phyloP scores from a whole-genome alignment of 2,329 filamentous ascomycete species.

The Didymella arachidicola region DNA sequence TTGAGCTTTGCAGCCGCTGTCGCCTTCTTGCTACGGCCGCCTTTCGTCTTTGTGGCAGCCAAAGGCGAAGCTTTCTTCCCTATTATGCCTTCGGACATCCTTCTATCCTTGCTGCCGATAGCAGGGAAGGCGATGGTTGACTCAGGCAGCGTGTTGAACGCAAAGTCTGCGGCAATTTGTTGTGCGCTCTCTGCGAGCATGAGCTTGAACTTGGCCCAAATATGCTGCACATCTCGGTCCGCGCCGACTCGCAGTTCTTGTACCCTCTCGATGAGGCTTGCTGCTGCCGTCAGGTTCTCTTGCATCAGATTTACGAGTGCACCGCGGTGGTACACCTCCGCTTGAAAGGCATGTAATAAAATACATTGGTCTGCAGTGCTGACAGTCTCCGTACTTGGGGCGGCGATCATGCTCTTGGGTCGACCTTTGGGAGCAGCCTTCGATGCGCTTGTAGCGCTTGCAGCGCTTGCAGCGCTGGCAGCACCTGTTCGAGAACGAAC shows the following conservation, averaged over 20 bases:
- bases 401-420: slow-evolving; percentile 19
- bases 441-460: slow-evolving; percentile 24
- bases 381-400: slow-evolving; percentile 12
- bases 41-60: slow-evolving; percentile 24
- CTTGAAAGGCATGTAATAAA: slow-evolving; percentile 54
- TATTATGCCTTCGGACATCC: slow-evolving; percentile 32
- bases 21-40: slow-evolving; percentile 35
- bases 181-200: slow-evolving; percentile 73
- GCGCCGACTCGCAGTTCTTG: slow-evolving; percentile 41
- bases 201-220: slow-evolving; percentile 70
- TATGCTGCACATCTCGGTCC: slow-evolving; percentile 59
- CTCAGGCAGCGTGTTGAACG: slow-evolving; percentile 89
- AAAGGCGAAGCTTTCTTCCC: slow-evolving; percentile 25
- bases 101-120: slow-evolving; percentile 53
- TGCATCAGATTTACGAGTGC: slow-evolving; percentile 53
- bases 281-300: slow-evolving; percentile 42
- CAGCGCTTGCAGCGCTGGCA: slow-evolving; percentile 25
- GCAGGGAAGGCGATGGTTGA: slow-evolving; percentile 90
- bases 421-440: slow-evolving; percentile 22
- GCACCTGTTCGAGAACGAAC: slow-evolving; percentile 28
- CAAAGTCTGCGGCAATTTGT: slow-evolving; percentile 78
- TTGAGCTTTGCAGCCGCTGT: slow-evolving; percentile 32
- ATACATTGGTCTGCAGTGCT: slow-evolving; percentile 48
- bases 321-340: slow-evolving; percentile 60
- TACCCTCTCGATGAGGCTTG: slow-evolving; percentile 37